phyloP scores from a whole-genome alignment of 306 rosid species.

The Malus sieversii region DNA sequence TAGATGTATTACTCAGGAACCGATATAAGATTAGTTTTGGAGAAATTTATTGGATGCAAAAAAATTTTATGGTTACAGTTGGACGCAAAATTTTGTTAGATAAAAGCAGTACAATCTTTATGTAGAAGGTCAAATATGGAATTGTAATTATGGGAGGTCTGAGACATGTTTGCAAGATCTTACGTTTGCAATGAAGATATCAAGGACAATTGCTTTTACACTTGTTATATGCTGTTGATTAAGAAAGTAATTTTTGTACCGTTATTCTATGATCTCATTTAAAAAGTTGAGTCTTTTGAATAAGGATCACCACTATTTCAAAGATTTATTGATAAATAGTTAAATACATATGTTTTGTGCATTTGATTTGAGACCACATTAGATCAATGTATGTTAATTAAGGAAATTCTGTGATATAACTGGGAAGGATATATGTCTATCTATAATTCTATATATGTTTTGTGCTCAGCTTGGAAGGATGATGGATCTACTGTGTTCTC shows the following conservation, averaged over 20 bases:
- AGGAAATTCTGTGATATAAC: background rate
- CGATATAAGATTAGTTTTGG: background rate
- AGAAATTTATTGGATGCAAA: background rate
- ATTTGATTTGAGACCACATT: background rate
- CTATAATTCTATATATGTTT: conserved; percentile 34
- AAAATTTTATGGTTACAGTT: no score
- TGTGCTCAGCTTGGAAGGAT: conserved; percentile 91
- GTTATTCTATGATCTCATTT: background rate
- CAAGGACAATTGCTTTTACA: background rate
- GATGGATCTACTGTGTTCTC: conserved; percentile 92
- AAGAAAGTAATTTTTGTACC: background rate
- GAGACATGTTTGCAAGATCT: background rate
- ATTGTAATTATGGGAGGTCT: background rate
- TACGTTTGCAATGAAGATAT: background rate
- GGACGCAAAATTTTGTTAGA: no score
- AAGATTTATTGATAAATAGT: background rate
- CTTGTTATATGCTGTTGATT: background rate
- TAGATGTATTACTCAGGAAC: background rate
- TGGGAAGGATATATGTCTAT: background rate
- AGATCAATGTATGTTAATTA: background rate
- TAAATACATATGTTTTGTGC: background rate
- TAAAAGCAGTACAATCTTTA: background rate
- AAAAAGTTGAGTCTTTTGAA: background rate
- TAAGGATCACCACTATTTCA: background rate
- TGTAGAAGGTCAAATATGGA: background rate